Evolutionary conservation across 2,329 filamentous ascomycete species (phyloP), one percentile per base, ranked within the genome.

Genomic region (Ambrosiella cleistominuta): DNA sequence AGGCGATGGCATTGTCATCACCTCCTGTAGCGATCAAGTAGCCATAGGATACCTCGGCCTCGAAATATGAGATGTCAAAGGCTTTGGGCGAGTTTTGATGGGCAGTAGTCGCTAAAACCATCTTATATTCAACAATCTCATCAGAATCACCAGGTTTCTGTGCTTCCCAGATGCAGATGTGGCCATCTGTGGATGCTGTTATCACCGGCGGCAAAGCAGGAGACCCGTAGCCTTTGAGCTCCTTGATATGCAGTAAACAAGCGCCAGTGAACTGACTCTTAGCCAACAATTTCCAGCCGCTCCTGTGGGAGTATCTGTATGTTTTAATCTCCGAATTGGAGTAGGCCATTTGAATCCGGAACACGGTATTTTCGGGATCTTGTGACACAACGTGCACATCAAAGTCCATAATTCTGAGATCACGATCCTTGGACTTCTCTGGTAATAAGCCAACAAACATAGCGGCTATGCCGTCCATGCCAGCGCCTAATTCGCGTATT

Each of bases 61-160:
- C 85, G 61, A 63, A 63, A 70, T 63, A 62, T n/a, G 64, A 62
- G 54, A 80, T 60, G 61, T 77, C 76, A 2, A 85, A 70, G 17
- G 74, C 72, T 67, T 95, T 94, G 66, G 96, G 80, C 55, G 83
- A 82, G 68, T 79, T 95, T 64, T 95, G 88, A 65, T 97, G 93
- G 27, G 91, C 68, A 57, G 71, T 74, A 1, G 66, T 66, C 9
- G 69, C 68, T 11, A 69, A 61, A 7, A 63, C 63, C 2, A 72
- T 62, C 1, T 57, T 58, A 52, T 66, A 71, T 17, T 56, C 55
- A 56, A 65, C 40, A 17, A 42, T 19, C 6, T 54, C 27, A 11
- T 36, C 19, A 13, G n/a, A n/a, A 3, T 38, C 4, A 5, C 17
- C 42, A 15, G 17, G 7, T 6, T 37, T n/a, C 19, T 61, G 57